A percentile compares a stretch with the other conserved stretches of the same genome.
These are phyloP conservation scores for Globisporangium acanthophoron DNA, from an alignment of 352 stramenopile genomes.

Conservation along the genomic window DNA sequence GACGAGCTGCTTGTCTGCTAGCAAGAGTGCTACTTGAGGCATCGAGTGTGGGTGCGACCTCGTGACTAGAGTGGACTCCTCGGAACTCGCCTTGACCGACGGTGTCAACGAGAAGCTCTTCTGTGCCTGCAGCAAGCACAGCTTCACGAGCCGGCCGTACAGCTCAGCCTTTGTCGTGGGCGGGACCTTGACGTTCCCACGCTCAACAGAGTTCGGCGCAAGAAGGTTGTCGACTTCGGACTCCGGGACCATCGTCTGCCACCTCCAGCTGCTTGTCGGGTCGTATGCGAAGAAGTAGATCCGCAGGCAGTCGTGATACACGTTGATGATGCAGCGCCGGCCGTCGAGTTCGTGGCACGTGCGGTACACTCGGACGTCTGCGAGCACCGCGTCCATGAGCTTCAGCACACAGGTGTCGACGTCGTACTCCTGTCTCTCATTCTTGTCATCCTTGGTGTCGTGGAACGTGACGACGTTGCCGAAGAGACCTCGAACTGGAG, in stretches of 20 bases:
- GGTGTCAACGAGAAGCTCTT: background rate
- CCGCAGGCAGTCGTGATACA: constrained; percentile 68
- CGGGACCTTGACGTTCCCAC: constrained; percentile 30
- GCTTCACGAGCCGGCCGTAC: constrained; percentile 51
- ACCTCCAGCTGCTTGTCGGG: constrained; percentile 36
- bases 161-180: constrained; percentile 45
- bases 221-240: constrained; percentile 53
- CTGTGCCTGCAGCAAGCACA: constrained; percentile 41
- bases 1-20: constrained; percentile 21
- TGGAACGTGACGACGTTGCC: constrained; percentile 50
- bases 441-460: constrained; percentile 15
- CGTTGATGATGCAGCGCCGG: constrained; percentile 47
- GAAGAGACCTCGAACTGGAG: constrained; percentile 55
- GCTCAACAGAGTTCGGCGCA: constrained; percentile 55
- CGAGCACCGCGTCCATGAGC: constrained; percentile 53
- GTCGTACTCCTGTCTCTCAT: constrained; percentile 13
- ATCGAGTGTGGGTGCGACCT: too few species aligned
- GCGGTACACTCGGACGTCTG: constrained; percentile 62
- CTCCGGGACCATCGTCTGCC: constrained; percentile 50
- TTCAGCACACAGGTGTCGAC: constrained; percentile 30
- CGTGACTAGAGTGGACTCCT: background rate
- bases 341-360: constrained; percentile 35
- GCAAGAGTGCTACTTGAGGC: background rate
- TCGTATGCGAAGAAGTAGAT: constrained; percentile 72
- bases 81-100: background rate